Conservation (phyloP, 192 early-diverging fungal genomes). For the Diversispora eburnea region DNA sequence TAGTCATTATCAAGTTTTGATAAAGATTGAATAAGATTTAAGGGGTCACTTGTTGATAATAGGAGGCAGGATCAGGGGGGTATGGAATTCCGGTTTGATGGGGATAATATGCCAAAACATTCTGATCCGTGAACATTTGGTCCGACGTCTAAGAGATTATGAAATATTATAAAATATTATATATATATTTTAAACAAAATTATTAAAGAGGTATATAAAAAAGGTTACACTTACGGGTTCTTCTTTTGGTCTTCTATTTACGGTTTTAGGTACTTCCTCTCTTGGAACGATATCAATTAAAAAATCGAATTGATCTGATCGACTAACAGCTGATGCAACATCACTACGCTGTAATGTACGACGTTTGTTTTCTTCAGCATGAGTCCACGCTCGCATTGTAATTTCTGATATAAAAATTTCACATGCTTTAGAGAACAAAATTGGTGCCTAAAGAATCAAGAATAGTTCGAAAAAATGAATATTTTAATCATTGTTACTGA, state of each 20-base stretch:
- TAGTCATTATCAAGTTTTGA: not conserved
- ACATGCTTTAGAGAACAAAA: conserved; percentile 92
- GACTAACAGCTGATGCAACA: conserved; percentile 82
- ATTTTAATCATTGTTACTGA: not conserved
- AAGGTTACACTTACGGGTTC: conserved; percentile 18
- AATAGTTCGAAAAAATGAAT: not conserved
- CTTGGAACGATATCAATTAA: conserved; percentile 97
- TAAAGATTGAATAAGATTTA: not conserved
- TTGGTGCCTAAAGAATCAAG: conserved; percentile 58
- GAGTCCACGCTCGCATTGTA: conserved; percentile 76
- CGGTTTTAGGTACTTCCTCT: conserved; percentile 57
- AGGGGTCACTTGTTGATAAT: conserved; percentile 18
- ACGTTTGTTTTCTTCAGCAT: conserved; percentile 95
- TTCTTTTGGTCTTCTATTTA: conserved; percentile 24
- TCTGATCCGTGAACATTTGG: conserved; percentile 20
- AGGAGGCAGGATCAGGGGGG: not conserved
- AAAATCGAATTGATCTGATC: conserved; percentile 94
- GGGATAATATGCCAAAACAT: conserved; percentile 25
- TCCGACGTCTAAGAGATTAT: conserved; percentile 6
- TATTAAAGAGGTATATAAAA: conserved; percentile 10
- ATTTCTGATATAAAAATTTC: conserved; percentile 96
- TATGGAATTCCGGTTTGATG: conserved; percentile 4
- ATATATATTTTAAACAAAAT: not conserved
- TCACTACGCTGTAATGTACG: conserved; percentile 92
- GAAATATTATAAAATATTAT: no score